Conservation (phyloP, 352 stramenopile genomes). For the Globisporangium orthogonon region DNA sequence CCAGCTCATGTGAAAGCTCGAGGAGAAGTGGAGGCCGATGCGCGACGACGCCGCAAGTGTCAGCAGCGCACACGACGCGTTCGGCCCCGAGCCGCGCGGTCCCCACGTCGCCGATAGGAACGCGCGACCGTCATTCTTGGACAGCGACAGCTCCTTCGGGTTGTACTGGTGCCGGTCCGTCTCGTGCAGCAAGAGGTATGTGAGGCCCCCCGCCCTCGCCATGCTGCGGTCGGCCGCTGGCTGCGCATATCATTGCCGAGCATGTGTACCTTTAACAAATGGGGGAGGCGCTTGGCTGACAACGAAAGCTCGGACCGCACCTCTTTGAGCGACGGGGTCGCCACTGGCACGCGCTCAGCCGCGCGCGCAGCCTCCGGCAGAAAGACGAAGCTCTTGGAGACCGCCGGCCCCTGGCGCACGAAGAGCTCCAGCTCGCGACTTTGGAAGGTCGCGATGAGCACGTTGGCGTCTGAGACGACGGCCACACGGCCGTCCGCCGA, state of each 20-base stretch:
- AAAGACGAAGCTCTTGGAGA: conserved; percentile 85
- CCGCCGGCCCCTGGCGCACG: conserved; percentile 58
- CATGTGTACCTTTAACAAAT: background rate
- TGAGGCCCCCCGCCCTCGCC: conserved; percentile 21
- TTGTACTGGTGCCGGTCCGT: conserved; percentile 69
- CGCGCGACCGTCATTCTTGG: conserved; percentile 57
- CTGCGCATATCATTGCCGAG: background rate
- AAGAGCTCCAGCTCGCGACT: conserved; percentile 80
- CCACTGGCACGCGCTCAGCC: conserved; percentile 44
- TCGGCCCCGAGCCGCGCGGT: conserved; percentile 65
- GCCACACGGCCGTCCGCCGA: conserved; percentile 68
- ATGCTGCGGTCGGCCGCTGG: conserved; percentile 20
- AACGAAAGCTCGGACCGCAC: background rate
- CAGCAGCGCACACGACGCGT: conserved; percentile 59
- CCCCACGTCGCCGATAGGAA: conserved; percentile 66
- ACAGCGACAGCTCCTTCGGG: conserved; percentile 75
- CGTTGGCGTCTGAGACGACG: conserved; percentile 61
- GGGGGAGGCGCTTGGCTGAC: background rate
- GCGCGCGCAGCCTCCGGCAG: conserved; percentile 26
- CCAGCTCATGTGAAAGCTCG: conserved; percentile 81
- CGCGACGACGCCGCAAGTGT: conserved; percentile 49
- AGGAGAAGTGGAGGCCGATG: conserved; percentile 64
- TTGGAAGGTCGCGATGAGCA: conserved; percentile 76
- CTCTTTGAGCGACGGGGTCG: conserved; percentile 40
- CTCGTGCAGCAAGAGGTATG: conserved; percentile 66